Conservation (phyloP, 2,329 filamentous ascomycete species). For the Arthrobotrys pseudoclavata region DNA sequence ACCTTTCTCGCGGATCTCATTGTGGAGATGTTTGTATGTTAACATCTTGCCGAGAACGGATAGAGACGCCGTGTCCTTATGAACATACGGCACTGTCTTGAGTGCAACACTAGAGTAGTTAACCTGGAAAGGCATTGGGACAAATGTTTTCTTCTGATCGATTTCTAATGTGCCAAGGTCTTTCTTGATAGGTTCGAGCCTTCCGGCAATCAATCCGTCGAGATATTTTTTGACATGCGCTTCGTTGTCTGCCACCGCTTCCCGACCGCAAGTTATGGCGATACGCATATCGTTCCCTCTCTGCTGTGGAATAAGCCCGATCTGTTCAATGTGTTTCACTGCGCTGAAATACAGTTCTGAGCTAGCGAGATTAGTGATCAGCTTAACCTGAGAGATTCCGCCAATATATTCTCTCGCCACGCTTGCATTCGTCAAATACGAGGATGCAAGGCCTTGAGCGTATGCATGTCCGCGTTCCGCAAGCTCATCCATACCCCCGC, state of each 20-base stretch:
- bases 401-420: conserved; percentile 72
- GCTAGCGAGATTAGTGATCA: conserved; percentile 78
- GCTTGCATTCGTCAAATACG: conserved; percentile 77
- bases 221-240: conserved; percentile 80
- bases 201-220: conserved; percentile 69
- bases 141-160: conserved; percentile 78
- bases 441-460: conserved; percentile 85
- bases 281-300: conserved; percentile 69
- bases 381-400: conserved; percentile 89
- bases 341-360: conserved; percentile 69
- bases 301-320: conserved; percentile 51
- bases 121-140: conserved; percentile 95
- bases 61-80: conserved; percentile 80
- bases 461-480: conserved; percentile 90
- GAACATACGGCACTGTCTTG: conserved; percentile 85
- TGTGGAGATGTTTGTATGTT: conserved; percentile 95
- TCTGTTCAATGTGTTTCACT: conserved; percentile 80
- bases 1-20: conserved; percentile 97
- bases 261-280: conserved; percentile 86
- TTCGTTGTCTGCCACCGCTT: conserved; percentile 79
- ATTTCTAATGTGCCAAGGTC: conserved; percentile 64
- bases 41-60: conserved; percentile 91
- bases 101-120: conserved; percentile 90
- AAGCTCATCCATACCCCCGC: conserved; percentile 90
- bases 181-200: conserved; percentile 64